Conservation (phyloP, 164 flowering plant genomes). For the Pachysandra terminalis region DNA sequence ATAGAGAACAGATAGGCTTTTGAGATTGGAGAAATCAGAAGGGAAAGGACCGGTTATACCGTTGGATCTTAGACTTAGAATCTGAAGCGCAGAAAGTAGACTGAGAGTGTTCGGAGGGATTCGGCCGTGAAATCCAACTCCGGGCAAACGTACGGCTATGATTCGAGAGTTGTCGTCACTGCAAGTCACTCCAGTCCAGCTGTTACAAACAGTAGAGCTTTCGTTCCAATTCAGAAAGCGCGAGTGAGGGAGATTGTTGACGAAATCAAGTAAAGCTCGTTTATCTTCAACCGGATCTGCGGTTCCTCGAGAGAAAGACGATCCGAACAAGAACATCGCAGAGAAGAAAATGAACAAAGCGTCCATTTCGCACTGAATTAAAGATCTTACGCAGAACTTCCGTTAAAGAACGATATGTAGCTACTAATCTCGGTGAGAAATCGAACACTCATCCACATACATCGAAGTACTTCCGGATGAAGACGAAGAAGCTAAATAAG, state of each 20-base stretch:
- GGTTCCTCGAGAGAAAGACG: not conserved
- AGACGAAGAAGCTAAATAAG: not conserved
- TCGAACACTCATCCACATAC: not conserved
- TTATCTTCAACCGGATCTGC: slow-evolving; percentile 49
- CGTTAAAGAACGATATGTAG: not conserved
- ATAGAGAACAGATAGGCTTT: slow-evolving; percentile 46
- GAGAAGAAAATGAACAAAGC: slow-evolving; percentile 11
- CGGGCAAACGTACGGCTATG: slow-evolving; percentile 58
- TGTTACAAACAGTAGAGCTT: slow-evolving; percentile 14
- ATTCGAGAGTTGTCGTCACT: slow-evolving; percentile 42
- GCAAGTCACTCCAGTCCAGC: slow-evolving; percentile 70
- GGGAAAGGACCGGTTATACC: slow-evolving; percentile 67
- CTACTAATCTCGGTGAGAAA: not conserved
- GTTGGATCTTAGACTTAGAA: slow-evolving; percentile 65
- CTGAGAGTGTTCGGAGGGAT: slow-evolving; percentile 63
- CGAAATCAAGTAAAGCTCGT: slow-evolving; percentile 66
- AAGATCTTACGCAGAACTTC: not conserved
- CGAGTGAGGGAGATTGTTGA: slow-evolving; percentile 32
- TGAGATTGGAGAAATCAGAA: slow-evolving; percentile 48
- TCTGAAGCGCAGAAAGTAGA: slow-evolving; percentile 52
- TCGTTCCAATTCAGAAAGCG: slow-evolving; percentile 54
- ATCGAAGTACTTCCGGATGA: not conserved
- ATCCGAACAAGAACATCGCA: slow-evolving; percentile 3
- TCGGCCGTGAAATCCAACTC: slow-evolving; percentile 45
- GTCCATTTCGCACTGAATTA: slow-evolving; percentile 6